Evolutionary conservation across 2,329 filamentous ascomycete species (phyloP), one percentile per base, ranked within the genome.

Genomic region (Monosporascus sp.): DNA sequence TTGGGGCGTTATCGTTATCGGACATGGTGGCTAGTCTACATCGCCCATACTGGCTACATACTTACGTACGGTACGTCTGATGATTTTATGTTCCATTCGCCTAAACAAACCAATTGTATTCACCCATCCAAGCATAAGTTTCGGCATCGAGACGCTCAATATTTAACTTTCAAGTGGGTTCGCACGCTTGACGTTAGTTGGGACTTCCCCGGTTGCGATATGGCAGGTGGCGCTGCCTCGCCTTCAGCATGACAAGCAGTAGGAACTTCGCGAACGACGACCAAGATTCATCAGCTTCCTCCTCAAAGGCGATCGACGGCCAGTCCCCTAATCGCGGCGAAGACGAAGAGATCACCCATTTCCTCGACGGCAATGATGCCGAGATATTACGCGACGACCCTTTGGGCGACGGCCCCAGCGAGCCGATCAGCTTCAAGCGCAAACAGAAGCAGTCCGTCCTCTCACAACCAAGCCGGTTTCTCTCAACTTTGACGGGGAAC

Each of bases 391-490:
- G 72, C 44, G 75, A 82, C 48, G 83, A 87, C 65, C 81, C 84
- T 20, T 70, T 86, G 54, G 72, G 75, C 52, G 70, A 74, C 49
- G 72, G 75, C 44, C 65, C 80, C 37, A 70, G 72, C 52, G 75
- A 80, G 48, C 74, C 78, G 27, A 71, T 88, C 51, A 87, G 86
- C 37, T 91, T 90, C 73, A 90, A 89, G 74, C 84, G 87, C 65
- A 86, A 82, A 58, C 79, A 82, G 60, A 86, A 78, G 55, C 71
- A 75, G 44, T 72, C 72, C 27, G 65, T 73, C 51, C 72, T 77
- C 52, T 76, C 78, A 1, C 71, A 71, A 31, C 72, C 79, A 5
- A 69, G 70, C 35, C 74, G 78, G 27, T 67, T 82, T 55, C 62
- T 83, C 53, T 77, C 76, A n/a, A 71, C 74, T 31, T 63, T 82